phyloP scores from a whole-genome alignment of 148 eudicot species.

The Rhododendron molle region DNA sequence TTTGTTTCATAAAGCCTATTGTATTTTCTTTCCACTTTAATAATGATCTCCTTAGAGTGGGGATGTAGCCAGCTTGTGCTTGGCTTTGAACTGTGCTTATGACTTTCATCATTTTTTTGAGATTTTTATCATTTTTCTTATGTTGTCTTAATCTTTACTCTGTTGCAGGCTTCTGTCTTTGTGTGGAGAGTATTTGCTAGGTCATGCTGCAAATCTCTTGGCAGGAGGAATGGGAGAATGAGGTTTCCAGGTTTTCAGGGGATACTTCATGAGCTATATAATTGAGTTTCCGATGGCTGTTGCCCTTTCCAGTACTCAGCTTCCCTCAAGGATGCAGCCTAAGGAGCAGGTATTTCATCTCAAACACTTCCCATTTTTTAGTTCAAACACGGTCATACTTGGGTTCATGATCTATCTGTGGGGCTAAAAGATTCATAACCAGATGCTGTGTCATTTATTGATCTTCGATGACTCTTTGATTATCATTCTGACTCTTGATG shows the following conservation, averaged over 20 bases:
- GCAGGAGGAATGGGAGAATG: neutral
- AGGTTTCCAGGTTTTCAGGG: neutral
- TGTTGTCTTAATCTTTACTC: neutral
- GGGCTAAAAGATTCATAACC: too few species aligned
- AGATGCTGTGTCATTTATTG: too few species aligned
- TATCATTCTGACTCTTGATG: too few species aligned
- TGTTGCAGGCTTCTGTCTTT: constrained; percentile 46
- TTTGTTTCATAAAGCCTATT: too few species aligned
- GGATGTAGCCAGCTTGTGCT: neutral
- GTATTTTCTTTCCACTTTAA: too few species aligned
- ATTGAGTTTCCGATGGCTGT: constrained; percentile 1
- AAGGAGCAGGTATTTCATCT: constrained; percentile 24
- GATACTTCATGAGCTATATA: neutral
- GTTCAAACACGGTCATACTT: neutral
- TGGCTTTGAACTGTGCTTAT: too few species aligned
- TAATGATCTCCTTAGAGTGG: neutral
- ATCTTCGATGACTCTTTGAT: too few species aligned
- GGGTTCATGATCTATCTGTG: neutral
- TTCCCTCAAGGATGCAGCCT: constrained; percentile 9
- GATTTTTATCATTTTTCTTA: too few species aligned
- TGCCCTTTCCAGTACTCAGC: constrained; percentile 2
- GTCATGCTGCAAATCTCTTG: constrained; percentile 21
- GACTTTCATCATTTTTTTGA: too few species aligned
- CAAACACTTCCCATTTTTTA: neutral
- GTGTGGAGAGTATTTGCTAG: constrained; percentile 40